These are phyloP conservation scores for Aspergillus carlsbadensis DNA, from an alignment of 495 filamentous ascomycete genomes.

Conservation along the genomic window DNA sequence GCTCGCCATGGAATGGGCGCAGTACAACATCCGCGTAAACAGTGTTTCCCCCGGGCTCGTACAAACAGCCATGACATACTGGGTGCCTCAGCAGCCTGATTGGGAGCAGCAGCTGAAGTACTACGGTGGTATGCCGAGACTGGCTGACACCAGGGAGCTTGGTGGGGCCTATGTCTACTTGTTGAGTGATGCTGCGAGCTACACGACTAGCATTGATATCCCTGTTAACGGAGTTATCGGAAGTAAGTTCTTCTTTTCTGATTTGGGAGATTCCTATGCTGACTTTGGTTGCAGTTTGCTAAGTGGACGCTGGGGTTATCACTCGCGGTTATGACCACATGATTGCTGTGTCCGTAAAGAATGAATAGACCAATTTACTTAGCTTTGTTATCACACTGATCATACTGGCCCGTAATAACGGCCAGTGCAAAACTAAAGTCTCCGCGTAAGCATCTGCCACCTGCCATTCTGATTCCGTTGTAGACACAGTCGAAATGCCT, in stretches of 20 bases:
- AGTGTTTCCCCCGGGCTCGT: slow-evolving; percentile 39
- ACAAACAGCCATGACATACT: slow-evolving; percentile 41
- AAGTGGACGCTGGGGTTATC: background rate
- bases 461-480: too few species aligned
- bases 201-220: slow-evolving; percentile 8
- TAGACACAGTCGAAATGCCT: too few species aligned
- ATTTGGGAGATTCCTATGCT: slow-evolving; percentile 1
- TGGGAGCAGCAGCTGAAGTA: slow-evolving; percentile 44
- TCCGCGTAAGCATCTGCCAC: background rate
- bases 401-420: too few species aligned
- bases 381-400: too few species aligned
- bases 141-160: slow-evolving; percentile 40
- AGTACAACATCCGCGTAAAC: slow-evolving; percentile 47
- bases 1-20: slow-evolving; percentile 49
- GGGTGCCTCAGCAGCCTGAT: slow-evolving; percentile 38
- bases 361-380: too few species aligned
- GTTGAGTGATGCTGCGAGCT: slow-evolving; percentile 26
- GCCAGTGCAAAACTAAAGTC: too few species aligned
- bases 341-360: too few species aligned
- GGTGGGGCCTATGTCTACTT: slow-evolving; percentile 46
- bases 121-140: slow-evolving; percentile 42
- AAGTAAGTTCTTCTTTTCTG: background rate
- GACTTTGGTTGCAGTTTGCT: background rate
- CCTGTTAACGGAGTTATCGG: slow-evolving; percentile 5
- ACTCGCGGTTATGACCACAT: background rate